Evolutionary conservation across 2,329 filamentous ascomycete genomes (phyloP), one percentile per base, ranked within the genome.

Genomic region (Exophiala phaeomuriformis): DNA sequence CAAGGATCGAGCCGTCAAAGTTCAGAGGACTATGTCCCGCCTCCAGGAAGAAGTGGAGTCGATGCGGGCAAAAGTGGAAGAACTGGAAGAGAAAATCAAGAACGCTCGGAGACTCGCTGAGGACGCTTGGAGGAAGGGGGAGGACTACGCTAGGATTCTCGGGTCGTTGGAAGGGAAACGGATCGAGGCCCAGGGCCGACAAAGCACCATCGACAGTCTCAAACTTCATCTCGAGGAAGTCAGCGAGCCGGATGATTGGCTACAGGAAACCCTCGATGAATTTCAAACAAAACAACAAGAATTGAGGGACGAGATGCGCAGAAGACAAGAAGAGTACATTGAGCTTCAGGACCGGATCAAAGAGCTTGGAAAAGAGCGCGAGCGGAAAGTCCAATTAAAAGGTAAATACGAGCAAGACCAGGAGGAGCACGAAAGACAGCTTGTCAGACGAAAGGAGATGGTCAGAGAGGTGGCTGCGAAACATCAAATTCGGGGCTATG

Each of bases 321-420:
- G 76, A 5, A 81, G 84, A 63, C 82, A 80, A 60, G 67, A 76
- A 10, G 79, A 81, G 47, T 91, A 90, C 62, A 72, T 76, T 53
- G 77, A 85, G 28, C 75, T 94, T n/a, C 73, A 72, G 52, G 65
- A 73, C 29, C 70, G 73, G 30, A 72, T 83, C 2, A 65, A 67
- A 43, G 57, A 64, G 10, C 48, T 61, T 28, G 47, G 58, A 35
- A 54, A 51, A 31, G 47, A 58, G 29, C 47, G 57, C 27, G 55
- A 61, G 47, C 52, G 51, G 9, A 77, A 78, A 60, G 73, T 78
- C 55, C 74, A 69, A 29, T 70, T 76, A 57, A 67, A 69, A 67
- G 91, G 91, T 41, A 88, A 85, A 61, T 83, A 85, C 62, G 82
- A 93, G 68, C 91, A 90, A 1, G 85, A 95, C 66, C 90, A 91